Evolutionary conservation across 129 eudicot genomes (phyloP).

Genomic region (Chrysanthemum lavandulifolium): DNA sequence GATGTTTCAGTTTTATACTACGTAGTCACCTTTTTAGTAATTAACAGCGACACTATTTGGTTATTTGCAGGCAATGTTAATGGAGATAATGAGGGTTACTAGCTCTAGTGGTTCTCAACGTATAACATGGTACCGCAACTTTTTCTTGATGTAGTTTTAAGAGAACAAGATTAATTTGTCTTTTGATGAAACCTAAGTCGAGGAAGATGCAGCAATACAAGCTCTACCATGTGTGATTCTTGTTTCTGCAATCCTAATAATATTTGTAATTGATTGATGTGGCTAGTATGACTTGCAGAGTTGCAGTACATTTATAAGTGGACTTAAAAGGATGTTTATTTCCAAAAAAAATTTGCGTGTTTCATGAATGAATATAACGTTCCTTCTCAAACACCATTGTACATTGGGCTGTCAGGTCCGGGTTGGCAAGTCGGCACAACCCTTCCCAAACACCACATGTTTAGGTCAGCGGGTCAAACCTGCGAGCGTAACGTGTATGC

Average conservation of each 20-base stretch:
- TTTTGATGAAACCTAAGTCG: conserved; percentile 31
- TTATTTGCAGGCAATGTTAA: conserved; percentile 58
- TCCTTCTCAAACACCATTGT: too few relatives aligned
- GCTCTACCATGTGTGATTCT: conserved; percentile 67
- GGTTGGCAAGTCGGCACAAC: too few relatives aligned
- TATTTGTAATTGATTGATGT: conserved; percentile 53
- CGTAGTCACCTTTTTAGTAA: not conserved
- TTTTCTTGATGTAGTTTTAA: conserved; percentile 63
- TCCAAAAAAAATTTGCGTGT: not conserved
- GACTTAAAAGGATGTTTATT: too few relatives aligned
- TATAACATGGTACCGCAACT: conserved; percentile 59
- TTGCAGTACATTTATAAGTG: conserved; percentile 2
- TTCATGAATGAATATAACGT: too few relatives aligned
- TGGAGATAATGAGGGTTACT: conserved; percentile 80
- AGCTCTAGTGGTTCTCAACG: conserved; percentile 29
- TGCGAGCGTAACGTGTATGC: too few relatives aligned
- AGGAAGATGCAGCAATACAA: conserved; percentile 51
- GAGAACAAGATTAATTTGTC: conserved; percentile 44
- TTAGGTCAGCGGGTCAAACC: too few relatives aligned
- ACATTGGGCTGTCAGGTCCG: too few relatives aligned
- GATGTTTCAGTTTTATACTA: not conserved
- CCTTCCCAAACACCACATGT: too few relatives aligned
- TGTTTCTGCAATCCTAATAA: conserved; percentile 56
- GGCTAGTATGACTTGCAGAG: conserved; percentile 33
- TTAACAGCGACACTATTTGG: not conserved